phyloP scores from a whole-genome alignment of 202 grass and related monocot species.

The Alloteropsis angusta region DNA sequence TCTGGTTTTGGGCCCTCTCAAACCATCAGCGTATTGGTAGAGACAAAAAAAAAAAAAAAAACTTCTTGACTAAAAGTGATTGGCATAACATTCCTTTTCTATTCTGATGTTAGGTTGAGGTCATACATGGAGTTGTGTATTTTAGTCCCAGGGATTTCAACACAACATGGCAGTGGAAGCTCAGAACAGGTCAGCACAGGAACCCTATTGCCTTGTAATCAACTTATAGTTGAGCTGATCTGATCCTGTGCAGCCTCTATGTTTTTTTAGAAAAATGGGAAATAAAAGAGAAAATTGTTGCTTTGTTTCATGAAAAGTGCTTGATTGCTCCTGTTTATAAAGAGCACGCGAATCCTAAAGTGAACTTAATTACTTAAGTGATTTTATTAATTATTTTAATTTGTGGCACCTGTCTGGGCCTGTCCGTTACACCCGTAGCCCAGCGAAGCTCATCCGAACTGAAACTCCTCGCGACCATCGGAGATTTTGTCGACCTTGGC shows the following conservation, averaged over 20 bases:
- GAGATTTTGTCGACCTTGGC: neutral
- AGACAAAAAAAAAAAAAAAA: neutral
- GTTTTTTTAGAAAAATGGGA: neutral
- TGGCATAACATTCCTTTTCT: conserved; percentile 15
- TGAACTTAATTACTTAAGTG: neutral
- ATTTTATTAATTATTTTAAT: neutral
- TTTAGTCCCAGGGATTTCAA: conserved; percentile 82
- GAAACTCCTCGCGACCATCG: neutral
- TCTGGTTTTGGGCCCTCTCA: neutral
- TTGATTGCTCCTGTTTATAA: neutral
- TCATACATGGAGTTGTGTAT: conserved; percentile 99
- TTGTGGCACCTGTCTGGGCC: neutral
- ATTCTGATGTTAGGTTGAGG: conserved; percentile 57
- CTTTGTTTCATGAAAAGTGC: neutral
- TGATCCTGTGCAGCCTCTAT: neutral
- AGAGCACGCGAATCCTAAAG: neutral
- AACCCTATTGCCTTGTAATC: neutral
- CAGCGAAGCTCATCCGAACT: neutral
- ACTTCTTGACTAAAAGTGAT: neutral
- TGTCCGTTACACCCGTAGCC: neutral
- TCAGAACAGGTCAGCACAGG: conserved; percentile 44
- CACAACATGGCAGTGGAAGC: conserved; percentile 45
- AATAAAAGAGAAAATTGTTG: neutral
- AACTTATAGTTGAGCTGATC: neutral
- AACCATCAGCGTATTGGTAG: conserved; percentile 14